Base-by-base conservation (phyloP, 768 basidiomycete species). In the Leccinellum luteum region DNA sequence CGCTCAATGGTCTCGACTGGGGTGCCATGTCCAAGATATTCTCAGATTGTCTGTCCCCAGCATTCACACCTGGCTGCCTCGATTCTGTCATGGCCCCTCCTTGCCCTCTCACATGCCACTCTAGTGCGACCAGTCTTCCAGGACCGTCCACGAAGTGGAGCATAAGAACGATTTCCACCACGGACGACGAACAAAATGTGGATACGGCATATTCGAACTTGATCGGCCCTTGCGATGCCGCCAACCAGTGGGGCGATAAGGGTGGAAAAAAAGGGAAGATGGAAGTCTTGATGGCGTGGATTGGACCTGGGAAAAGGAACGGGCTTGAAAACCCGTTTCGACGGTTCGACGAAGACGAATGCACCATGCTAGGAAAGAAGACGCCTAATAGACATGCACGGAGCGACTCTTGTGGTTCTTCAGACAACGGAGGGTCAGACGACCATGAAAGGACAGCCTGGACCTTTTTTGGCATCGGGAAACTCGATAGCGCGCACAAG, bases 1-100 rank as follows among this genome's bases (percentile, higher is more conserved):
- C 60, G 41, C 81, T 76, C 55, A 69, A 66, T 62, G 85, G 73
- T 54, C 64, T 89, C 9, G 94, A 97, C 64, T 94, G 89, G 84
- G 78, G 80, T 2, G 83, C 80, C 54, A 85, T 95, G 62, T 78
- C 86, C 21, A 69, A 76, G 6, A 84, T 91, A 75, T 94, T 97
- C 65, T 75, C 75, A 0, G 76, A 76, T 28, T 86, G 80, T 60
- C 73, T 96, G 52, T 68, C 52, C 4, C 45, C 60, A 4, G 23
- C 52, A 17, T 31, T 63, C 38, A 14, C 54, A 41, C 25, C 58
- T 23, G 54, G 55, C 9, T n/a, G 8, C 27, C 35, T 69, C 13
- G 38, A 9, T 12, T 65, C 65, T 19, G 57, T 69, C 51, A 65
- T 58, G 49, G 63, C 67, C 1, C 69, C 69, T 14, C 58, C 64